Conservation (phyloP, 345 rosid species). For the Bruguiera sexangula region DNA sequence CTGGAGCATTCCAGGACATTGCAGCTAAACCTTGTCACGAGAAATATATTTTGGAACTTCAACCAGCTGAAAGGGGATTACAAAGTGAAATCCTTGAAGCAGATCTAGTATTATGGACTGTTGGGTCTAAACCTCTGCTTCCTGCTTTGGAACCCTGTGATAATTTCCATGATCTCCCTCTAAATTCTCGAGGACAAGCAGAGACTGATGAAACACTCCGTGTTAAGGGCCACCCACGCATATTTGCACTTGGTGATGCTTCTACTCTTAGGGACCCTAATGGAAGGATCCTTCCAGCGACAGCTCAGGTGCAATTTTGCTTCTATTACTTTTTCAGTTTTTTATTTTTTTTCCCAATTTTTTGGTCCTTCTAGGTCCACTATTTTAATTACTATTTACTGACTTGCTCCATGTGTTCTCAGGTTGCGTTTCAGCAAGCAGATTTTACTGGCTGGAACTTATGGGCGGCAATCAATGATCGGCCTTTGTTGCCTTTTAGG, state of each 20-base stretch:
- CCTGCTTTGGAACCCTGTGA: constrained; percentile 51
- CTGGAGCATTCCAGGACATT: constrained; percentile 11
- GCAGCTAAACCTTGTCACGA: constrained; percentile 26
- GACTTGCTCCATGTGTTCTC: constrained; percentile 19
- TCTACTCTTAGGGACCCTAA: constrained; percentile 71
- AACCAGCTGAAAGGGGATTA: constrained; percentile 72
- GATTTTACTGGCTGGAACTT: constrained; percentile 96
- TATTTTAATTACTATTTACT: neutral
- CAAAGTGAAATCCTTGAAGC: constrained; percentile 64
- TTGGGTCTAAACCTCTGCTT: constrained; percentile 78
- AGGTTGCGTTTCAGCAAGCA: constrained; percentile 99
- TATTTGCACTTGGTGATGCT: constrained; percentile 89
- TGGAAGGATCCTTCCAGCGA: constrained; percentile 83
- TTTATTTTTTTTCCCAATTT: neutral
- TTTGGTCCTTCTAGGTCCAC: too few relatives aligned
- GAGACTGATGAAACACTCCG: constrained; percentile 95
- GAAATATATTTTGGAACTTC: constrained; percentile 67
- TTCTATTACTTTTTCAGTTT: neutral
- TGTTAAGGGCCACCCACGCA: constrained; percentile 90
- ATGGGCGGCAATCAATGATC: constrained; percentile 91
- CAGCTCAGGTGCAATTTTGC: constrained; percentile 64
- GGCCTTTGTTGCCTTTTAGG: constrained; percentile 92
- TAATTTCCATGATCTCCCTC: constrained; percentile 48
- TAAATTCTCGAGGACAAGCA: constrained; percentile 79
- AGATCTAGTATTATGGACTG: constrained; percentile 90